Percentiles rank a stretch among this genome's conserved stretches.
Conservation (phyloP, 2,329 filamentous ascomycete species). For the Aspergillus transmontanensis region DNA sequence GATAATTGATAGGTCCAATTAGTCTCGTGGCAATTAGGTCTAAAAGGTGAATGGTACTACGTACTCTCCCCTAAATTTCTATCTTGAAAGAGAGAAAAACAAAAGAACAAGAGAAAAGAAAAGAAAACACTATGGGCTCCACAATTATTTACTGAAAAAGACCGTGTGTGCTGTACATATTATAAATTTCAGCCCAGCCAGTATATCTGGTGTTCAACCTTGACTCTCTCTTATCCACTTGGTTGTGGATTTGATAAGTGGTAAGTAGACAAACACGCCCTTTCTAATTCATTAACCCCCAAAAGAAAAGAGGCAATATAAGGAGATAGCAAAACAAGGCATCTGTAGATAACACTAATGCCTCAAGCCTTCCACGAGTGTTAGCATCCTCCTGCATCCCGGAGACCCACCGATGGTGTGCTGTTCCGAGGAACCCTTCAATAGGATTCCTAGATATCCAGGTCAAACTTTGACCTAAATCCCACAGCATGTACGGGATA, state of each 20-base stretch:
- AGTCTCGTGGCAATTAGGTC: background rate
- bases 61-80: background rate
- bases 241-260: too few relatives aligned
- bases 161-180: too few relatives aligned
- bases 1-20: background rate
- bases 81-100: too few relatives aligned
- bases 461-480: conserved; percentile 1
- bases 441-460: background rate
- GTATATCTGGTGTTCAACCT: too few relatives aligned
- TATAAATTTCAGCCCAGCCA: too few relatives aligned
- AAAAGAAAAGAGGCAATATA: background rate
- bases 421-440: conserved; percentile 1
- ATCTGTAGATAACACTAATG: background rate
- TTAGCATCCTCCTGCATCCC: conserved; percentile 11
- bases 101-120: background rate
- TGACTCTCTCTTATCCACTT: too few relatives aligned
- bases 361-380: conserved; percentile 12
- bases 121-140: background rate
- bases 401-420: conserved; percentile 6
- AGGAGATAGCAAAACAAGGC: background rate
- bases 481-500: background rate
- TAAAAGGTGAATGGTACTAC: background rate
- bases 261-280: too few relatives aligned
- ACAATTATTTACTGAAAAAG: too few relatives aligned
- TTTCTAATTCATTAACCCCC: background rate